phyloP scores from a whole-genome alignment of 345 rosid species.

The Punica granatum region DNA sequence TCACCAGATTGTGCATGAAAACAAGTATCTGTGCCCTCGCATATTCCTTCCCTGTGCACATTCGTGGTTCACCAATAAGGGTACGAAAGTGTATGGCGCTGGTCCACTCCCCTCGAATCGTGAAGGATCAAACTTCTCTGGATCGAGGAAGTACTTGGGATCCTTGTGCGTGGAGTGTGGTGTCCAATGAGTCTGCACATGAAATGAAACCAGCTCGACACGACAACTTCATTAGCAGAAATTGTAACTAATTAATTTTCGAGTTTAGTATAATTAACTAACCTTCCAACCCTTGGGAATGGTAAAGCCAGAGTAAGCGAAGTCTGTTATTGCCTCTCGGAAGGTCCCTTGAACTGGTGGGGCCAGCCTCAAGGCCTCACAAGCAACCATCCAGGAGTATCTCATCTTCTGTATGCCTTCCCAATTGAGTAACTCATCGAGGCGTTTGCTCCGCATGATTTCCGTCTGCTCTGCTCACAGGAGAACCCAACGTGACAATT shows the following conservation, averaged over 20 bases:
- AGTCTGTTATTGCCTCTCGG: constrained; percentile 31
- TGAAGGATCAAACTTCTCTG: constrained; percentile 14
- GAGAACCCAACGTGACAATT: too few relatives aligned
- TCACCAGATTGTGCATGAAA: constrained; percentile 14
- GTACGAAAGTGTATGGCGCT: constrained; percentile 14
- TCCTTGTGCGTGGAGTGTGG: constrained; percentile 10
- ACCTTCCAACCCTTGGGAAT: constrained; percentile 53
- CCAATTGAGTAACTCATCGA: constrained; percentile 25
- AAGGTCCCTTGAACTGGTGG: constrained; percentile 46
- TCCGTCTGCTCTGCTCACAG: constrained; percentile 39
- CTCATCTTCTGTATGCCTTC: constrained; percentile 45
- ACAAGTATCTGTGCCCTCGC: constrained; percentile 12
- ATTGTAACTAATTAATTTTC: background rate
- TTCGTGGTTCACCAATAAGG: constrained; percentile 18
- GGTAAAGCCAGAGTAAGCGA: constrained; percentile 36
- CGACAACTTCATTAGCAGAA: background rate
- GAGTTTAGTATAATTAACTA: background rate
- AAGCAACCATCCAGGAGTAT: constrained; percentile 32
- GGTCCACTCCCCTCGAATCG: constrained; percentile 3
- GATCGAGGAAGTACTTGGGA: constrained; percentile 11
- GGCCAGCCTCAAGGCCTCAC: constrained; percentile 39
- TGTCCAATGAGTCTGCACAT: constrained; percentile 12
- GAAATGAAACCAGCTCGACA: background rate
- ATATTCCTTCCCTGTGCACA: constrained; percentile 21
- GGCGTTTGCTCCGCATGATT: constrained; percentile 13